Evolutionary conservation across 73 alveolate species (phyloP).

Genomic region (Paramecium pentaurelia): DNA sequence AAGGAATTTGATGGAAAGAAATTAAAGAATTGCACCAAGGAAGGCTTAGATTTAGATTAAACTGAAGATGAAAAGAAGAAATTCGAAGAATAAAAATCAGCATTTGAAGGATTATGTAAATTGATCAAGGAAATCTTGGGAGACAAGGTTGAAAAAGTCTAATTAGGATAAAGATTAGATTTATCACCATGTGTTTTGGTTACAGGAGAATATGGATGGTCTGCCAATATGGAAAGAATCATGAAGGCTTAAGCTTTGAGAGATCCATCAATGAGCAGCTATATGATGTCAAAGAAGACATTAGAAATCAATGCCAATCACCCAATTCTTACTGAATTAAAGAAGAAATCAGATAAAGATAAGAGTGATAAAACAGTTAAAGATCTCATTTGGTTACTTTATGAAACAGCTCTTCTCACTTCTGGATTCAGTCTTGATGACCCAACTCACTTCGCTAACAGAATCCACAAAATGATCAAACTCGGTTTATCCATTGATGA

Average conservation of each 20-base stretch:
- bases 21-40: slow-evolving; percentile 96
- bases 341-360: slow-evolving; percentile 96
- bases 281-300: slow-evolving; percentile 99
- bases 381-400: slow-evolving; percentile 98
- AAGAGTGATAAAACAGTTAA: slow-evolving; percentile 97
- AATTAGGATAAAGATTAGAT: slow-evolving; percentile 92
- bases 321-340: slow-evolving; percentile 92
- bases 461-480: slow-evolving; percentile 99
- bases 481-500: slow-evolving; percentile 95
- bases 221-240: slow-evolving; percentile 99
- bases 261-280: slow-evolving; percentile 97
- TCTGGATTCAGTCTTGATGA: slow-evolving; percentile 99
- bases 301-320: slow-evolving; percentile 96
- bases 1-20: slow-evolving; percentile 99
- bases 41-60: slow-evolving; percentile 97
- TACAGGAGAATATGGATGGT: slow-evolving; percentile 99
- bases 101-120: slow-evolving; percentile 98
- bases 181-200: slow-evolving; percentile 99
- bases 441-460: slow-evolving; percentile 96
- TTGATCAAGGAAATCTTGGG: slow-evolving; percentile 98
- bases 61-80: slow-evolving; percentile 95
- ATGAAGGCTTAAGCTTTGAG: slow-evolving; percentile 99
- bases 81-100: slow-evolving; percentile 97
- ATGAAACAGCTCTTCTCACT: slow-evolving; percentile 98
- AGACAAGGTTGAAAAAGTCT: slow-evolving; percentile 99